Conservation (phyloP, 75 land plant species). For the Larix kaempferi region DNA sequence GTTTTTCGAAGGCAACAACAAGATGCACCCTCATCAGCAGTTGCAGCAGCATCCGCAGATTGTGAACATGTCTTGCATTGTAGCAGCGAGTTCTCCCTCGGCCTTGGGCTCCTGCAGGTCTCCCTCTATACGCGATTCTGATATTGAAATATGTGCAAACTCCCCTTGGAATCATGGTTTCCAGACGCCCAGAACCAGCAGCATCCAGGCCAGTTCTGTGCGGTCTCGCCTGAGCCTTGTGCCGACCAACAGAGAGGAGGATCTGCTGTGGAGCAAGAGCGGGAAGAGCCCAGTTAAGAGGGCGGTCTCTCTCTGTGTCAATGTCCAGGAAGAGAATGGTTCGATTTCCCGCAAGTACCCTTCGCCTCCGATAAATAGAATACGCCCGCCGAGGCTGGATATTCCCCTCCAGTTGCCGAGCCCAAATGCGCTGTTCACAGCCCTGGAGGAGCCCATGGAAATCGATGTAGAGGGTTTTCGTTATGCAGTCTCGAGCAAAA, state of each 20-base stretch:
- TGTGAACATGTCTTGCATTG: too few species aligned
- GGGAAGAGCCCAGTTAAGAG: background rate
- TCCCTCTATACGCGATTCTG: too few species aligned
- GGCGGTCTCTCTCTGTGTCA: background rate
- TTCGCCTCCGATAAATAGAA: conserved; percentile 50
- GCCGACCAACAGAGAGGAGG: background rate
- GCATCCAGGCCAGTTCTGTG: too few species aligned
- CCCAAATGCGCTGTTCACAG: background rate
- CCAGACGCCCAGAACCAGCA: background rate
- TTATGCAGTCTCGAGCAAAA: conserved; percentile 57
- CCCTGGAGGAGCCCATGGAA: conserved; percentile 11
- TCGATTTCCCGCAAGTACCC: background rate
- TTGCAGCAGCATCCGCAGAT: too few species aligned
- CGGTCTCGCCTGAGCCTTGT: background rate
- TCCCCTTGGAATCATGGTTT: too few species aligned
- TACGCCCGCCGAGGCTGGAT: conserved; percentile 59
- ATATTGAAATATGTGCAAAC: too few species aligned
- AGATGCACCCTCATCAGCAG: too few species aligned
- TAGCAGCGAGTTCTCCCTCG: too few species aligned
- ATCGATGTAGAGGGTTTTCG: conserved; percentile 23
- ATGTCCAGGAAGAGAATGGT: background rate
- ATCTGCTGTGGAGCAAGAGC: background rate
- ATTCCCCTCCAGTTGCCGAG: conserved; percentile 37
- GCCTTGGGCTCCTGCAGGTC: too few species aligned
- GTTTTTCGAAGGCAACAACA: too few species aligned